These are phyloP conservation scores for Apiotrichum siamense DNA, from an alignment of 1,284 basidiomycete genomes.

Conservation along the genomic window DNA sequence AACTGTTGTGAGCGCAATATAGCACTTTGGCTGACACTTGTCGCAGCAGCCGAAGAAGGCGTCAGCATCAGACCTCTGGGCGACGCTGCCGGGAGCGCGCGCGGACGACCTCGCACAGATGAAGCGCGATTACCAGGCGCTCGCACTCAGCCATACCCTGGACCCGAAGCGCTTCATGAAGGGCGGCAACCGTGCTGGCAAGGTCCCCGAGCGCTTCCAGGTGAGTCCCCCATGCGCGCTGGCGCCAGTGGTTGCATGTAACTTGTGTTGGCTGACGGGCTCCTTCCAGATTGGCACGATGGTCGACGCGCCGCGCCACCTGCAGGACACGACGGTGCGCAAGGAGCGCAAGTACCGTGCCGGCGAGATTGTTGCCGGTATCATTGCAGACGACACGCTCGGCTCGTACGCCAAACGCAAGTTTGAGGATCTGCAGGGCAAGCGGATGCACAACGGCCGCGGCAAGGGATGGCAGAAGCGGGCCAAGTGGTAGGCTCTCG, in stretches of 20 bases:
- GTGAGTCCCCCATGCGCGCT: slow-evolving; percentile 52
- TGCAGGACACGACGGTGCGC: slow-evolving; percentile 64
- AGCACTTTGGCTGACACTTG: slow-evolving; percentile 41
- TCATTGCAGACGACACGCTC: slow-evolving; percentile 80
- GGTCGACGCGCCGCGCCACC: slow-evolving; percentile 65
- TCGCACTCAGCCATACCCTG: slow-evolving; percentile 82
- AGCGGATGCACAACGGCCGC: slow-evolving; percentile 65
- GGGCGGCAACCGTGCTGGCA: slow-evolving; percentile 65
- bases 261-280: not conserved
- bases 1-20: slow-evolving; percentile 17
- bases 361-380: slow-evolving; percentile 76
- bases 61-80: slow-evolving; percentile 81
- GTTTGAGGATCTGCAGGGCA: slow-evolving; percentile 73
- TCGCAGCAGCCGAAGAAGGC: slow-evolving; percentile 55
- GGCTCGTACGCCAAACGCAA: slow-evolving; percentile 89
- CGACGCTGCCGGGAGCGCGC: slow-evolving; percentile 78
- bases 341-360: slow-evolving; percentile 77
- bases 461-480: slow-evolving; percentile 67
- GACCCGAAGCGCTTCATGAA: slow-evolving; percentile 96
- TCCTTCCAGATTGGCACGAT: slow-evolving; percentile 73
- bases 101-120: slow-evolving; percentile 74
- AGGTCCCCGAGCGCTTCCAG: slow-evolving; percentile 81
- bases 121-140: slow-evolving; percentile 85
- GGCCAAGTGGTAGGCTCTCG: slow-evolving; percentile 44
- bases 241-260: no score